A percentile compares a stretch with the other conserved stretches of the same genome.
Conservation (phyloP, 1,139 yeast genomes). For the Kodamaea sp. region DNA sequence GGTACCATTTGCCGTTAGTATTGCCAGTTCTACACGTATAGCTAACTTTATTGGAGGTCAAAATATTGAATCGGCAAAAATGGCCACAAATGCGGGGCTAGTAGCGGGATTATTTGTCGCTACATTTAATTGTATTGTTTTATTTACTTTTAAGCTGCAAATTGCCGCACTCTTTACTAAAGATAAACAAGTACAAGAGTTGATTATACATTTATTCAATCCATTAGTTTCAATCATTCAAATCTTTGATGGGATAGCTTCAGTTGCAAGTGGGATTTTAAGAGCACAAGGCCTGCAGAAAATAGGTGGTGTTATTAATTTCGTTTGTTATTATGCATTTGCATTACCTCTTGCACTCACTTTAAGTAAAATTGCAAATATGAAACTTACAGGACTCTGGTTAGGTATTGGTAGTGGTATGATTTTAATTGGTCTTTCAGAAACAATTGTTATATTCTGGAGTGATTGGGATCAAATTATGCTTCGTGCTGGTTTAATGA, state of each 20-base stretch:
- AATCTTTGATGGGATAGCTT: conserved; percentile 75
- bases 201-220: conserved; percentile 45
- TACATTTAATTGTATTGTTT: conserved; percentile 47
- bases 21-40: conserved; percentile 81
- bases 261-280: conserved; percentile 78
- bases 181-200: conserved; percentile 59
- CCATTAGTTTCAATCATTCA: conserved; percentile 75
- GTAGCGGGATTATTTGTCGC: conserved; percentile 58
- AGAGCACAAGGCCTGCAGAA: conserved; percentile 87
- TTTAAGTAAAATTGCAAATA: conserved; percentile 53
- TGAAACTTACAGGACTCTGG: conserved; percentile 76
- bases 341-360: conserved; percentile 70
- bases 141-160: conserved; percentile 48
- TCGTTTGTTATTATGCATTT: conserved; percentile 66
- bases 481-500: conserved; percentile 25
- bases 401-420: conserved; percentile 80
- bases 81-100: conserved; percentile 64
- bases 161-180: conserved; percentile 69
- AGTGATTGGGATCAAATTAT: conserved; percentile 44
- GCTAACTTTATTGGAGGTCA: conserved; percentile 86
- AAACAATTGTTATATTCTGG: conserved; percentile 38
- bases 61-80: conserved; percentile 56
- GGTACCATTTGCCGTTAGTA: conserved; percentile 86
- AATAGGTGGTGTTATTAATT: conserved; percentile 75
- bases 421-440: conserved; percentile 62